Base-by-base conservation (phyloP, 2,329 filamentous ascomycete genomes). In the Fusarium illudens region DNA sequence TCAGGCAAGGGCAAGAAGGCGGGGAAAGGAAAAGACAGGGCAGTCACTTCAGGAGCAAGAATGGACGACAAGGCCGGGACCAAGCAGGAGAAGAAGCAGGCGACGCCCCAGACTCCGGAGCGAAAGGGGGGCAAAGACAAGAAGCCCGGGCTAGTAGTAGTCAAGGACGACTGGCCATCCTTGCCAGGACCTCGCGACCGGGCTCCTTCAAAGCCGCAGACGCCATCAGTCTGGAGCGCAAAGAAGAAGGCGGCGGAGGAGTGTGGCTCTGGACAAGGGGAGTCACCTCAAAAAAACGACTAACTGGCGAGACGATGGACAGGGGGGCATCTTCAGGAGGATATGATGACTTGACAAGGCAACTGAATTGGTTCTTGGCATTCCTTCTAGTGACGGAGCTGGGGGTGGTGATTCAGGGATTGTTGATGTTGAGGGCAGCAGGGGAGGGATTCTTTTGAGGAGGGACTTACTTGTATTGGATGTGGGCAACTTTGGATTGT, bases 161-260 rank as follows among this genome's bases (percentile, higher is more conserved):
- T 68, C 53, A 68, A 58, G 9, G 65, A 74, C 1, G 69, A 76
- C 13, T 77, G 74, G 71, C 73, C 73, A 19, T 73, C 64, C 6
- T 56, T 75, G 34, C 70, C 71, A 25, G 62, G 57, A 33, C 70
- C 73, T 48, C 71, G 72, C 15, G 71, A 73, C n/a, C 68, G 71
- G 9, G 73, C 73, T 4, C 48, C 37, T 13, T 67, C 72, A 29
- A 71, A 71, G 46, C 27, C 71, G 7, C 60, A 67, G 20, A 64
- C 72, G 46, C 62, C 71, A 12, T 65, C 61, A 10, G 39, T 70
- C 22, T 74, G 72, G 72, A 62, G 58, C 29, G 36, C 39, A 25
- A 73, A 66, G 34, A 70, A 60, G 37, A 71, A 69, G 53, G 29
- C 42, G 29, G 49, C 27, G 22, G 53, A 52, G 9, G 57, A 64